Conservation (phyloP, 768 basidiomycete genomes). For the Phlegmacium glaucopus region DNA sequence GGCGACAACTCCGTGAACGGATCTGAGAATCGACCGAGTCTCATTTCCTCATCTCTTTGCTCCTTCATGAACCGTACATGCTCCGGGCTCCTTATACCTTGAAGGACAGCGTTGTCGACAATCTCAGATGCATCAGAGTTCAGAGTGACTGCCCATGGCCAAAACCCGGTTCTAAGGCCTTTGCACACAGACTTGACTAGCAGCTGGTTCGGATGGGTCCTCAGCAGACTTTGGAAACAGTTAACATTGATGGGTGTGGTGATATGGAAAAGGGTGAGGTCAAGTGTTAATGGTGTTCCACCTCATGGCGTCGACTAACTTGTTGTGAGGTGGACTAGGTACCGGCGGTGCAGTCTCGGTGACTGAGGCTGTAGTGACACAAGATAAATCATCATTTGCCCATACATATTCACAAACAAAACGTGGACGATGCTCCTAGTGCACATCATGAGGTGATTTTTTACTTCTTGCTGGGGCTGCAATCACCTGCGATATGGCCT, state of each 20-base stretch:
- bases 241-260: not conserved
- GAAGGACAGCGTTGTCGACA: not conserved
- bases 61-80: not conserved
- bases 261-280: conserved; percentile 2
- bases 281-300: not conserved
- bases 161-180: conserved; percentile 1
- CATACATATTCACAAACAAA: too few species aligned
- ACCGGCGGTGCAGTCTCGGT: too few species aligned
- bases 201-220: conserved; percentile 1
- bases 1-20: conserved; percentile 2
- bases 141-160: conserved; percentile 7
- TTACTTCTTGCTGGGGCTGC: too few species aligned
- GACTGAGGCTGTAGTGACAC: too few species aligned
- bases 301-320: too few species aligned
- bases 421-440: too few species aligned
- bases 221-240: not conserved
- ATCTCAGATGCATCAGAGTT: not conserved
- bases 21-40: not conserved
- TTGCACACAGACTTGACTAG: conserved; percentile 2
- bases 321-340: too few species aligned
- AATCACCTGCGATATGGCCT: too few species aligned
- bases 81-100: not conserved
- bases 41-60: conserved; percentile 1
- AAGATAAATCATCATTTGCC: too few species aligned
- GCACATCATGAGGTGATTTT: too few species aligned